Conservation (phyloP, 768 basidiomycete genomes). For the Mycena metata region DNA sequence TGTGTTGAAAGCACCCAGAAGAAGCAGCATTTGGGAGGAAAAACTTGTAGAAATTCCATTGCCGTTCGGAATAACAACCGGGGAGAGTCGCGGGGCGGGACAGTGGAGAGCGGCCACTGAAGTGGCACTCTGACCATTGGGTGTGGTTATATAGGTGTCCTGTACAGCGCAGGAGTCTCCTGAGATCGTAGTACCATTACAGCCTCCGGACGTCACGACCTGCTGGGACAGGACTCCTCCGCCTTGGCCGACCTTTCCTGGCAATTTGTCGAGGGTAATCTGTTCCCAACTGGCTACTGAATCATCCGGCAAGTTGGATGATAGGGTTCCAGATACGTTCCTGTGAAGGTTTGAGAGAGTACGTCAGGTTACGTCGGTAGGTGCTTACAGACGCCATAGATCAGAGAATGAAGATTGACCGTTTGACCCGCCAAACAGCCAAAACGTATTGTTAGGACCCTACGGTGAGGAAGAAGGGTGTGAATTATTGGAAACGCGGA, state of each 20-base stretch:
- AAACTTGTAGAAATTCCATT: slow-evolving; percentile 70
- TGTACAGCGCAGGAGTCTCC: slow-evolving; percentile 69
- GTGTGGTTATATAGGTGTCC: slow-evolving; percentile 69
- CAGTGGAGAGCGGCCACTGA: slow-evolving; percentile 63
- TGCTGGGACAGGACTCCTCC: slow-evolving; percentile 68
- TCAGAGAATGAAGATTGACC: slow-evolving; percentile 69
- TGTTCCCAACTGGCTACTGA: slow-evolving; percentile 73
- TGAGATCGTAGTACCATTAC: slow-evolving; percentile 57
- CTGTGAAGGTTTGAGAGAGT: neutral
- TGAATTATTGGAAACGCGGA: too few species aligned
- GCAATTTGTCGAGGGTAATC: slow-evolving; percentile 54
- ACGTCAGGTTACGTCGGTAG: too few species aligned
- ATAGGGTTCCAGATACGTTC: slow-evolving; percentile 76
- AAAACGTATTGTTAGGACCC: slow-evolving; percentile 80
- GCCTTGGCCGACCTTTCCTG: slow-evolving; percentile 63
- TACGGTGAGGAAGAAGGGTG: too few species aligned
- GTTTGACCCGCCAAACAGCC: slow-evolving; percentile 78
- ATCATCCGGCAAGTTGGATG: slow-evolving; percentile 71
- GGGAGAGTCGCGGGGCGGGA: slow-evolving; percentile 74
- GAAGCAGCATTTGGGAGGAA: slow-evolving; percentile 72
- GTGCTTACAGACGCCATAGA: slow-evolving; percentile 70
- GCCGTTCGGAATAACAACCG: slow-evolving; percentile 72
- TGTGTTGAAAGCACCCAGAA: slow-evolving; percentile 76
- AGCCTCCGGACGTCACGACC: slow-evolving; percentile 74
- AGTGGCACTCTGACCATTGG: slow-evolving; percentile 38